Evolutionary conservation across 495 filamentous ascomycete species (phyloP).

Genomic region (Tuber melanosporum): DNA sequence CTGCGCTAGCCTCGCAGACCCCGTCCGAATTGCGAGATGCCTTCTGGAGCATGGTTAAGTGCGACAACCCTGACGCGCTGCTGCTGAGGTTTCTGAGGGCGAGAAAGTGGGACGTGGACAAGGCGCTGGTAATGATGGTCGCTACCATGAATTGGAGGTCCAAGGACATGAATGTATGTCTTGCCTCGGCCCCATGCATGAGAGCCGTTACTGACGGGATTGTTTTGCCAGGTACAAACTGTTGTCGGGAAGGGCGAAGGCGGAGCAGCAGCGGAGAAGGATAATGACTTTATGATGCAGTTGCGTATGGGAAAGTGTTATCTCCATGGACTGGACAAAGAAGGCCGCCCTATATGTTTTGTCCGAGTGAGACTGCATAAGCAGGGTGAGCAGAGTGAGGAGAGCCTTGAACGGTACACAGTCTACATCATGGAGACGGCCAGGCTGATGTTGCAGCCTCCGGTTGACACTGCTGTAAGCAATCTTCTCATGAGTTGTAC

Average conservation of each 20-base stretch:
- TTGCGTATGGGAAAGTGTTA: conserved; percentile 91
- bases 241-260: conserved; percentile 75
- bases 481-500: conserved; percentile 42
- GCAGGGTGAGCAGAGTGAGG: conserved; percentile 72
- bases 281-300: conserved; percentile 76
- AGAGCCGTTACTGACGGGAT: neutral
- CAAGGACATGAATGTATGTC: conserved; percentile 71
- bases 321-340: conserved; percentile 78
- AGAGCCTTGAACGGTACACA: conserved; percentile 76
- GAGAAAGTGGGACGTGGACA: conserved; percentile 92
- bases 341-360: conserved; percentile 78
- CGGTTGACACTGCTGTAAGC: conserved; percentile 79
- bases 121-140: conserved; percentile 87
- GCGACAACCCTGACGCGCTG: conserved; percentile 84
- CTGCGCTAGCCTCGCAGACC: conserved; percentile 64
- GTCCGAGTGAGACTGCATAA: conserved; percentile 76
- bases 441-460: conserved; percentile 67
- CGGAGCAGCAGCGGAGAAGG: conserved; percentile 56
- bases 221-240: conserved; percentile 50
- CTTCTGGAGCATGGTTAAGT: conserved; percentile 95
- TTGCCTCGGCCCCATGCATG: neutral
- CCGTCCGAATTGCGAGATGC: conserved; percentile 73
- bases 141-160: conserved; percentile 89
- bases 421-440: conserved; percentile 93
- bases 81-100: conserved; percentile 85